Percentiles rank a stretch among this genome's conserved stretches.
Evolutionary conservation across 345 rosid species (phyloP).

Genomic region (Brassica juncea): DNA sequence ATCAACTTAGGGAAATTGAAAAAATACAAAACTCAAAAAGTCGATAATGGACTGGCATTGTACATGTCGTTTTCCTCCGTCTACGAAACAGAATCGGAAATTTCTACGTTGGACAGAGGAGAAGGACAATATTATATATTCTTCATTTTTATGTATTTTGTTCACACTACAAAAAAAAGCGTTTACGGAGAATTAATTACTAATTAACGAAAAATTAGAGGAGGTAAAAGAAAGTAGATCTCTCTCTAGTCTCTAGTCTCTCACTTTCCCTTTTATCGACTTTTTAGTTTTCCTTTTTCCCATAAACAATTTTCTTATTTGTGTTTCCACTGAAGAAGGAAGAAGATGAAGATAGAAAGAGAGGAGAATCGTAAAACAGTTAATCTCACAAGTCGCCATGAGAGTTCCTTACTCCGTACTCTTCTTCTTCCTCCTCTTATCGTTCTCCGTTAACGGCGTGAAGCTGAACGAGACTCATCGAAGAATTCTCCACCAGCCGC

Average conservation of each 20-base stretch:
- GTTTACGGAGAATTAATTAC: background rate
- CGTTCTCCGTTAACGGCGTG: conserved; percentile 3
- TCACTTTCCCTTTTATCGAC: conserved; percentile 22
- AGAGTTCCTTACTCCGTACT: conserved; percentile 44
- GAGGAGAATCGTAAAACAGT: conserved; percentile 39
- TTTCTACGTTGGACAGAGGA: background rate
- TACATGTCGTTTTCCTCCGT: background rate
- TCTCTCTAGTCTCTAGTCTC: conserved; percentile 49
- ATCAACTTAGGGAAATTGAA: background rate
- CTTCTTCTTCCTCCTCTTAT: conserved; percentile 23
- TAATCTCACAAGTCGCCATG: conserved; percentile 60
- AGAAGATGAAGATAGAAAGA: conserved; percentile 57
- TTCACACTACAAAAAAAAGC: background rate
- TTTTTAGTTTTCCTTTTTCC: background rate
- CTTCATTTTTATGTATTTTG: conserved; percentile 16
- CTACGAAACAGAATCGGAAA: background rate
- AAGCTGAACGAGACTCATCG: conserved; percentile 40
- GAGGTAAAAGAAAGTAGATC: conserved; percentile 35
- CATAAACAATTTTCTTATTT: conserved; percentile 16
- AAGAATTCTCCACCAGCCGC: conserved; percentile 86
- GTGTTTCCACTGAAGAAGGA: background rate
- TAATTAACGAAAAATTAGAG: background rate
- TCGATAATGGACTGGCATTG: background rate
- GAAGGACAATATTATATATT: background rate
- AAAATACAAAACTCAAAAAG: background rate